Evolutionary conservation across 148 eudicot genomes (phyloP), one percentile per base, ranked within the genome.

Genomic region (Hydrangea macrophylla): DNA sequence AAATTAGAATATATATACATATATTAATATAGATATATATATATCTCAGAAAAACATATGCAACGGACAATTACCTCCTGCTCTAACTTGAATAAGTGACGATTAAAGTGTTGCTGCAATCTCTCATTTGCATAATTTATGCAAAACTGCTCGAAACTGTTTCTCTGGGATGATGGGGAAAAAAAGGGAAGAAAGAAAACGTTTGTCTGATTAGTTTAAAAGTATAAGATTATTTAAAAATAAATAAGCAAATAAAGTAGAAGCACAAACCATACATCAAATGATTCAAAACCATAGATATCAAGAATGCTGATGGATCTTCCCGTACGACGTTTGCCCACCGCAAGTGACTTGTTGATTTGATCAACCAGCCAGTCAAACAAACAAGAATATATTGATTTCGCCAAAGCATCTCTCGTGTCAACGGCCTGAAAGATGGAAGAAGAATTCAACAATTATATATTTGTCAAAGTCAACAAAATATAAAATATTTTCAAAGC

Each of bases 341-440:
- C 93, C 61, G 85, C 84, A 48, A 94, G 90, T 61, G 99, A 91
- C 76, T 91, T 91, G 82, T 94, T 94, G 55, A 94, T 82, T 85
- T 94, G 97, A 70, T 94, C 99, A 33, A 94, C 93, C 50, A 94
- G 90, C 97, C 97, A 94, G 81, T 94, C 99, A 82, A 94, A 94
- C 83, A 94, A 80, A 65, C 97, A 94, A 32, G 99, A 88, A 78
- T 94, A 94, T 23, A 94, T 82, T 39, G 99, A 94, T 81, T 94
- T 94, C 36, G 99, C 97, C 77, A 94, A 80, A 36, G 99, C 99
- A 81, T 94, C 99, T 79, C 97, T 85, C 33, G 96, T 67, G 73
- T 91, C 99, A 33, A 77, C 80, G 48, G 99, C 99, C 99, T 94
- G 86, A 67, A 76, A 72, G 59, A 64, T 54, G 40, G 69, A 69